Evolutionary conservation across 2,329 filamentous ascomycete genomes (phyloP), one percentile per base, ranked within the genome.

Genomic region (Scortechinia acanthostroma): DNA sequence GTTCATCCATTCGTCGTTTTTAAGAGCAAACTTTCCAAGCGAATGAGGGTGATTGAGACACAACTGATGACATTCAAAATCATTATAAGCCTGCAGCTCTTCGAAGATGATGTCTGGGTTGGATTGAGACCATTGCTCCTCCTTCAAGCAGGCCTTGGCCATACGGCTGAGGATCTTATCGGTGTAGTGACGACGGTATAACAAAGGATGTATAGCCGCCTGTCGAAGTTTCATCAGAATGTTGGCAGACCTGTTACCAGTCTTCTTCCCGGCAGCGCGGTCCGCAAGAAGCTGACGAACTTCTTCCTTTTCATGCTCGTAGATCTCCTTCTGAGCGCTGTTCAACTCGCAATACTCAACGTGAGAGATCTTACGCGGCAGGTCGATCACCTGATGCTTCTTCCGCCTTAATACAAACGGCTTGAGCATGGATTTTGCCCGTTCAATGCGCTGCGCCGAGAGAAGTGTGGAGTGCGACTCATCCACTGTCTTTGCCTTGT

Each of bases 341-440:
- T 74, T 79, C 60, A 85, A 69, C 6, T 80, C 70, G 55, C 81
- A 85, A 53, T 77, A 77, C 50, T 82, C 77, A 1, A 86, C 74
- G 2, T 74, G 70, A 20, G 71, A 70, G 17, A 69, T 71, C 59
- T 86, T 86, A 42, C 69, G 66, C 0, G 81, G 81, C 21, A 86
- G 62, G 53, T 83, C 75, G 48, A 85, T 71, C 23, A 83, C 79
- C 51, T 86, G 81, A 35, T 74, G 68, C 63, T 86, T 86, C 65
- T 84, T 85, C 5, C 81, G 70, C 22, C 81, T 75, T 5, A 86
- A 63, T 16, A 86, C 79, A 53, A 86, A 86, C 0, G 81, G 81
- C 14, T 78, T 77, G 57, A 86, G 74, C 78, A 86, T 86, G 0
- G 77, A 79, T 46, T 80, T 75, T 4, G 81, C 81, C 25, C 79